phyloP scores from a whole-genome alignment of 139 green algal genomes.

The Bryopsis sp. region DNA sequence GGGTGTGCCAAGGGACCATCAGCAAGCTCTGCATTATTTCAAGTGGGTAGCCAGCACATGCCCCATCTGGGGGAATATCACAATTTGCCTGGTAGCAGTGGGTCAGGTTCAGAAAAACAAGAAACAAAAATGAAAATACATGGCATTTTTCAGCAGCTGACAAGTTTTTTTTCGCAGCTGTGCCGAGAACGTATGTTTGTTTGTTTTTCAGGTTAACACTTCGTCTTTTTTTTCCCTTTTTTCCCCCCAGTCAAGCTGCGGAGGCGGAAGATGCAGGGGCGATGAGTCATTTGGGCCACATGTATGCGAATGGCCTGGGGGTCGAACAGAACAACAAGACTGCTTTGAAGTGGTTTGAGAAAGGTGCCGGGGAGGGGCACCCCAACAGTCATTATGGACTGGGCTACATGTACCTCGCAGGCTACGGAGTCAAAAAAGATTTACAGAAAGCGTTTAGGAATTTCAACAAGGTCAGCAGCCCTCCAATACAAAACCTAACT shows the following conservation, averaged over 20 bases:
- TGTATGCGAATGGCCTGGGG: slow-evolving; percentile 70
- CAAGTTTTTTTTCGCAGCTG: too few relatives aligned
- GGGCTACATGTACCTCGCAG: slow-evolving; percentile 82
- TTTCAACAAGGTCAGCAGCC: slow-evolving; percentile 22
- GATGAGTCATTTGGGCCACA: slow-evolving; percentile 77
- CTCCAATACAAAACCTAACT: too few relatives aligned
- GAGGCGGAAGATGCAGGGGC: slow-evolving; percentile 61
- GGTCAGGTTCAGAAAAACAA: too few relatives aligned
- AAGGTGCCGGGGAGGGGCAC: slow-evolving; percentile 35
- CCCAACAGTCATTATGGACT: slow-evolving; percentile 69
- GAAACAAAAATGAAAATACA: too few relatives aligned
- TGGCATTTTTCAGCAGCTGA: too few relatives aligned
- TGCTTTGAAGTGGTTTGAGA: slow-evolving; percentile 36
- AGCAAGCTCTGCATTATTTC: slow-evolving; percentile 52
- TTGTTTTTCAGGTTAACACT: too few relatives aligned
- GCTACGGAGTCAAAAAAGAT: slow-evolving; percentile 51
- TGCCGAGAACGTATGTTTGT: too few relatives aligned
- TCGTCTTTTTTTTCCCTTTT: too few relatives aligned
- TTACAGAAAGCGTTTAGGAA: slow-evolving; percentile 23
- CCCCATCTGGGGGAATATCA: too few relatives aligned
- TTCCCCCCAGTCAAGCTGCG: too few relatives aligned
- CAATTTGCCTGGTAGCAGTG: too few relatives aligned
- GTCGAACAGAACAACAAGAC: slow-evolving; percentile 48
- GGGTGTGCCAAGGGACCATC: slow-evolving; percentile 51
- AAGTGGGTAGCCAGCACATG: too few relatives aligned